A percentile compares a stretch with the other conserved stretches of the same genome.
Conservation (phyloP, 139 green algal species). For the Chlorella sp. region DNA sequence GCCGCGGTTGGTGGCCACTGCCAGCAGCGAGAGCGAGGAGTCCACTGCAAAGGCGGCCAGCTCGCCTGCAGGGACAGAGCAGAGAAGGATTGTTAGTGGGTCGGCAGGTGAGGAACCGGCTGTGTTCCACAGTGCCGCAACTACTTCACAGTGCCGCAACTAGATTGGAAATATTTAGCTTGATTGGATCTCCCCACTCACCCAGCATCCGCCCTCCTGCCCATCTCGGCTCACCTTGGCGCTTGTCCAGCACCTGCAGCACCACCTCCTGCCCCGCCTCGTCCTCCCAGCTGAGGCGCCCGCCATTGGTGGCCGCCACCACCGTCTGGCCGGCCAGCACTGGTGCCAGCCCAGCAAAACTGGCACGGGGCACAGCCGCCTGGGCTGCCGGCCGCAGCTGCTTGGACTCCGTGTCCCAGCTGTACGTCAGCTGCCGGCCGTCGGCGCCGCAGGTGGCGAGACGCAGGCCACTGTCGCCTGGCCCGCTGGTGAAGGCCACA, state of each 20-base stretch:
- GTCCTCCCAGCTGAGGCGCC: not conserved
- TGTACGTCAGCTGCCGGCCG: not conserved
- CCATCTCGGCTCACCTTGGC: not conserved
- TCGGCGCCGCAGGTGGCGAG: not conserved
- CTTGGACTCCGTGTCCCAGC: not conserved
- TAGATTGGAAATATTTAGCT: not conserved
- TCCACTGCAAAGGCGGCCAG: slow-evolving; percentile 1
- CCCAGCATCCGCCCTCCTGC: not conserved
- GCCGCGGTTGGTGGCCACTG: not conserved
- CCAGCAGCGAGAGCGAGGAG: not conserved
- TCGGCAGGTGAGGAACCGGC: not conserved
- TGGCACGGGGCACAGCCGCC: not conserved
- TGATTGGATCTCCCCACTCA: not conserved
- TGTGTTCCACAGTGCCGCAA: too few relatives aligned
- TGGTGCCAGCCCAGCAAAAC: not conserved
- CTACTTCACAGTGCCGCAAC: not conserved
- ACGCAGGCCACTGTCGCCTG: not conserved
- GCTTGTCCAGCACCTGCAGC: not conserved
- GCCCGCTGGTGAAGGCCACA: not conserved
- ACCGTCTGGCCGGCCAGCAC: not conserved
- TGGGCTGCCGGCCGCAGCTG: not conserved
- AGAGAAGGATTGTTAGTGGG: too few relatives aligned
- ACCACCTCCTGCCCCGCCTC: not conserved
- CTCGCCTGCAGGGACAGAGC: not conserved
- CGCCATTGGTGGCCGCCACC: not conserved